A percentile compares a stretch with the other conserved stretches of the same genome.
These are phyloP conservation scores for Pyrrhoderma lamaoense DNA, from an alignment of 1,284 basidiomycete species.

Conservation along the genomic window DNA sequence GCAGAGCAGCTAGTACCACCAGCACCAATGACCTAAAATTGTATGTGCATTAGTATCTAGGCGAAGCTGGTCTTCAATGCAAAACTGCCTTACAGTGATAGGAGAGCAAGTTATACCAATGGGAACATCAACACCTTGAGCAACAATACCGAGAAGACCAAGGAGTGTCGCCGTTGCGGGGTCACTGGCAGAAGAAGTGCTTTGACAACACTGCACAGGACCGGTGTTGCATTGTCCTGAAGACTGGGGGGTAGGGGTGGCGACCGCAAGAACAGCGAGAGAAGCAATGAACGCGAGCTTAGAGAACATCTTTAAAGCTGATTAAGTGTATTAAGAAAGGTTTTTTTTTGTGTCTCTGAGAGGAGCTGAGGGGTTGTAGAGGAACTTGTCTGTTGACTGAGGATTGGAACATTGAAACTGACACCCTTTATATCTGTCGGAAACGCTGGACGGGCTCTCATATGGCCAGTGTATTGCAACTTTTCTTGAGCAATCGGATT, in stretches of 20 bases:
- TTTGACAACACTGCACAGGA: slow-evolving; percentile 14
- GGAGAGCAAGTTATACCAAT: slow-evolving; percentile 20
- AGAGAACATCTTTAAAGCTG: slow-evolving; percentile 14
- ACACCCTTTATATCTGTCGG: too few relatives aligned
- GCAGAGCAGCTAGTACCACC: slow-evolving; percentile 3
- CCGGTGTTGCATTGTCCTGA: slow-evolving; percentile 11
- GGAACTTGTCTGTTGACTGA: too few relatives aligned
- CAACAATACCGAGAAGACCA: slow-evolving; percentile 11
- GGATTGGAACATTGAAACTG: too few relatives aligned
- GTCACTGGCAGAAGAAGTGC: not conserved
- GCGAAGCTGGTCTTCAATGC: not conserved
- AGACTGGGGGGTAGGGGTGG: slow-evolving; percentile 9
- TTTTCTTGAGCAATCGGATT: too few relatives aligned
- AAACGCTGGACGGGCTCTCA: too few relatives aligned
- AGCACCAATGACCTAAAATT: slow-evolving; percentile 3
- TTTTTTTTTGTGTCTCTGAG: not conserved
- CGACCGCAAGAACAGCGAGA: slow-evolving; percentile 19
- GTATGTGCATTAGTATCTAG: not conserved
- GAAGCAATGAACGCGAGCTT: slow-evolving; percentile 15
- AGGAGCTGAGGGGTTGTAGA: not conserved
- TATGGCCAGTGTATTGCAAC: too few relatives aligned
- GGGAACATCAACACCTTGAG: slow-evolving; percentile 16
- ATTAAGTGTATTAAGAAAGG: too few relatives aligned
- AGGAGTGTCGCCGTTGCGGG: not conserved
- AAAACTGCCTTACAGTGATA: slow-evolving; percentile 15